phyloP scores from a whole-genome alignment of 2,329 filamentous ascomycete species.

The Akanthomyces lecanii region DNA sequence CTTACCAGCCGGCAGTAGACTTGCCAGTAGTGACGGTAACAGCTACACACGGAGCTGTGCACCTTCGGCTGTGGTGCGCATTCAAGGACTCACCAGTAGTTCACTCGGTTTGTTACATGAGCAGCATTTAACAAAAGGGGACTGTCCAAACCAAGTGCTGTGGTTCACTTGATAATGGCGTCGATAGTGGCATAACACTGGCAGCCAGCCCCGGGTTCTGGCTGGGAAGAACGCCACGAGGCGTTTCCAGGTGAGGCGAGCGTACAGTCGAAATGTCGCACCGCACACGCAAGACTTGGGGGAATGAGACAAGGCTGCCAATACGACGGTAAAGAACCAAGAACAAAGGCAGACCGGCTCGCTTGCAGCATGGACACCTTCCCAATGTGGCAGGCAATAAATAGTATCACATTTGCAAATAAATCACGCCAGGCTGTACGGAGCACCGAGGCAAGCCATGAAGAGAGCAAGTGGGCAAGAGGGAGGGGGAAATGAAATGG shows the following conservation, averaged over 20 bases:
- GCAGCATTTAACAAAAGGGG: background rate
- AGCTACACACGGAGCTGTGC: background rate
- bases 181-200: constrained; percentile 4
- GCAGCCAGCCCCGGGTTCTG: background rate
- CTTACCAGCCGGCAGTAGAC: background rate
- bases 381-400: constrained; percentile 2
- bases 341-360: background rate
- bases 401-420: background rate
- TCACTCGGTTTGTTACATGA: background rate
- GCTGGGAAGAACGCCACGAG: constrained; percentile 3
- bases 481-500: background rate
- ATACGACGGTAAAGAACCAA: background rate
- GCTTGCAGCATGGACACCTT: background rate
- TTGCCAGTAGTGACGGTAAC: background rate
- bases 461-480: constrained; percentile 5
- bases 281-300: background rate
- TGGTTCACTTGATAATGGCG: constrained; percentile 9
- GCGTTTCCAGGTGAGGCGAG: constrained; percentile 15
- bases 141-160: background rate
- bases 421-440: background rate
- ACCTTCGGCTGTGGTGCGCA: background rate
- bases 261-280: background rate
- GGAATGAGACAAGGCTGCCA: background rate
- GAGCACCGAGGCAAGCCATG: background rate
- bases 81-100: background rate